A percentile compares a stretch with the other conserved stretches of the same genome.
Conservation (phyloP, 2,329 filamentous ascomycete species). For the Chrysoporthe puriensis region DNA sequence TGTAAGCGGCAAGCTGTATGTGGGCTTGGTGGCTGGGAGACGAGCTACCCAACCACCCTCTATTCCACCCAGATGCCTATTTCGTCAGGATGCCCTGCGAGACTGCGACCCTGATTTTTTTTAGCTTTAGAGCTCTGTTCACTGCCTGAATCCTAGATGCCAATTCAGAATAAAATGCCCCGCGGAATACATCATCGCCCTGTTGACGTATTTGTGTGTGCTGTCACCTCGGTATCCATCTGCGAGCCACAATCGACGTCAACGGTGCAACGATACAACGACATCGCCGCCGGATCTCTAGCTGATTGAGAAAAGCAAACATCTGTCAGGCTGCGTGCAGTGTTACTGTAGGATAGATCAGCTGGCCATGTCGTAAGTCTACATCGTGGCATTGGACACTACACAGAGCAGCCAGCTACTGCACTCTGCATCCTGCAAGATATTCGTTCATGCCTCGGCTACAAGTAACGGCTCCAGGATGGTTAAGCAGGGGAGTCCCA, state of each 20-base stretch:
- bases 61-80: constrained; percentile 16
- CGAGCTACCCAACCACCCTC: constrained; percentile 9
- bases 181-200: constrained; percentile 1
- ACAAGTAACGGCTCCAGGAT: not conserved
- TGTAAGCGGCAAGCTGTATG: not conserved
- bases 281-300: not conserved
- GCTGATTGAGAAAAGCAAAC: not conserved
- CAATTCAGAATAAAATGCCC: not conserved
- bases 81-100: constrained; percentile 6
- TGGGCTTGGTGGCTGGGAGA: constrained; percentile 16
- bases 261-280: not conserved
- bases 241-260: not conserved
- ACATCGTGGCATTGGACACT: not conserved
- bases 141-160: not conserved
- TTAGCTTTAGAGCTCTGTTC: not conserved
- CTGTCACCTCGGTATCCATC: constrained; percentile 4
- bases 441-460: not conserved
- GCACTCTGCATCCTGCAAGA: not conserved
- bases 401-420: not conserved
- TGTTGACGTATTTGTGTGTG: constrained; percentile 10
- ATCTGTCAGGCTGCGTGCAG: not conserved
- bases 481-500: not conserved
- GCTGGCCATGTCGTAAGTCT: not conserved
- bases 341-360: not conserved
- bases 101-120: not conserved